Evolutionary conservation across 306 rosid species (phyloP), one percentile per base, ranked within the genome.

Genomic region (Acacia melanoxylon): DNA sequence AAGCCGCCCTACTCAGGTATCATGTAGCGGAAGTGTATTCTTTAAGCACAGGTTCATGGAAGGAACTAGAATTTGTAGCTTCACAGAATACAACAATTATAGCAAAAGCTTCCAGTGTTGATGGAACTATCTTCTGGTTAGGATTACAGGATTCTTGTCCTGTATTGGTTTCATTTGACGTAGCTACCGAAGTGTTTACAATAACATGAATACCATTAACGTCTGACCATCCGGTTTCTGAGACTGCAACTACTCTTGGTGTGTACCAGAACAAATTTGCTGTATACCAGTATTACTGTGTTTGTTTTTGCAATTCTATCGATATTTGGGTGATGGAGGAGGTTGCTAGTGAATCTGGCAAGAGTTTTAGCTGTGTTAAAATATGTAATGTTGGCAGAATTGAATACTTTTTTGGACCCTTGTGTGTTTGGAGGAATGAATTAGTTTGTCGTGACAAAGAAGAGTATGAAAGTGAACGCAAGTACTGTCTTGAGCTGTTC

Each of bases 381-480:
- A 2, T 1, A 12, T 10, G 11, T 61, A 25, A 25, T 8, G 0
- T 10, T 11, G 0, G 0, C 1, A 0, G 0, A 1, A 11, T 61
- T 24, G 0, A 7, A 12, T 61, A 2, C 0, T 24, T 25, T 1
- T 61, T 61, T 4, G 2, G 2, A 0, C 16, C 17, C 14, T 4
- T 10, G 6, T 22, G 35, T 61, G 25, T 24, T 24, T 61, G 67
- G 67, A 61, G 35, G 27, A 25, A 61, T 22, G 35, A 61, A 61
- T 4, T 61, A 24, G 35, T 61, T 12, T 61, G 17, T 13, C 3
- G 0, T 10, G 65, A 58, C 4, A 4, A 54, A 52, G 59, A 2
- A 5, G 22, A 51, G 22, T 1, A 4, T 2, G 25, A 2, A 1
- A 0, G 12, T 56, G 0, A 56, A n/a, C 2, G 5, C 8, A n/a